Conservation (phyloP, 2,329 filamentous ascomycete genomes). For the Zopfia rhizophila region DNA sequence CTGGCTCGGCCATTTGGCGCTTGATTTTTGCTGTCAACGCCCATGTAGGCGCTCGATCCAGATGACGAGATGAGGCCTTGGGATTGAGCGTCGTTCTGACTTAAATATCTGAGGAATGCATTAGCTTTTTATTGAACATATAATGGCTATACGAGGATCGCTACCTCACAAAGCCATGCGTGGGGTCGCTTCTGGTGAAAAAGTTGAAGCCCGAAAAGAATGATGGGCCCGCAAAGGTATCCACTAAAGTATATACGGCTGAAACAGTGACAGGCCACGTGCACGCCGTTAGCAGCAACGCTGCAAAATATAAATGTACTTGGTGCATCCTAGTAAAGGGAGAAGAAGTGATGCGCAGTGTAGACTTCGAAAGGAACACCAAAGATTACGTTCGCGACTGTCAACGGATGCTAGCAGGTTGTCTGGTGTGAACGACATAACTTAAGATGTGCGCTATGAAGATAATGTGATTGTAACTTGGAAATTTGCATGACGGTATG, state of each 20-base stretch:
- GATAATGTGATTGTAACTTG: too few relatives aligned
- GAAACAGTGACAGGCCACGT: background rate
- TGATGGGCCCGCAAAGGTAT: slow-evolving; percentile 22
- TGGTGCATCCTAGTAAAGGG: slow-evolving; percentile 4
- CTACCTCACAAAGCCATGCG: slow-evolving; percentile 41
- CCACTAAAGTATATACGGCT: slow-evolving; percentile 19
- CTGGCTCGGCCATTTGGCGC: slow-evolving; percentile 53
- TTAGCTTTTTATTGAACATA: background rate
- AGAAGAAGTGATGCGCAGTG: too few relatives aligned
- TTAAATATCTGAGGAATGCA: slow-evolving; percentile 49
- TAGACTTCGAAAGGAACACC: too few relatives aligned
- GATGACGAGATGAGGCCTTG: slow-evolving; percentile 41
- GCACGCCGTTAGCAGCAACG: slow-evolving; percentile 1
- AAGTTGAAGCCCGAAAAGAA: slow-evolving; percentile 34
- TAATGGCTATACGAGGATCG: background rate
- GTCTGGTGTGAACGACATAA: too few relatives aligned
- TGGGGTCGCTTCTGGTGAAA: slow-evolving; percentile 51
- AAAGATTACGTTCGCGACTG: too few relatives aligned
- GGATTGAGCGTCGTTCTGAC: slow-evolving; percentile 44
- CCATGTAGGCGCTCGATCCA: slow-evolving; percentile 31
- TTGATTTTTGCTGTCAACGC: slow-evolving; percentile 44
- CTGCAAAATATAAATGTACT: background rate
- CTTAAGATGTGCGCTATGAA: too few relatives aligned
- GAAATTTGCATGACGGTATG: too few relatives aligned
- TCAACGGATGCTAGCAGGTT: too few relatives aligned